A percentile compares a stretch with the other conserved stretches of the same genome.
Evolutionary conservation across 768 basidiomycete genomes (phyloP).

Genomic region (Suillus hirtellus): DNA sequence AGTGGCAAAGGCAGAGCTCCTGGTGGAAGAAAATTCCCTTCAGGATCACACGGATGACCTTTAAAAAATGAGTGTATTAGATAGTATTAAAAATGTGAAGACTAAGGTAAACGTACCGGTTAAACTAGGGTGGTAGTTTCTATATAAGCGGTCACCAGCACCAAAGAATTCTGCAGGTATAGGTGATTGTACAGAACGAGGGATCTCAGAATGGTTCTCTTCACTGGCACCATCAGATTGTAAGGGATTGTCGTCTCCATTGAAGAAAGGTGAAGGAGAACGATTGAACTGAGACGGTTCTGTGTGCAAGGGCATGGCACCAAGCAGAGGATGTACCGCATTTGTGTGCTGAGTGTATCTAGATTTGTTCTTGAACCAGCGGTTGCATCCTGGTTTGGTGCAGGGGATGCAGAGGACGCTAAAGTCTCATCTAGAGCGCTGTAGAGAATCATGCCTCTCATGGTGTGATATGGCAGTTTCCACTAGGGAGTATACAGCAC

Average conservation of each 20-base stretch:
- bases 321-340: background rate
- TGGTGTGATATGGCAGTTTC: too few species aligned
- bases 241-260: too few species aligned
- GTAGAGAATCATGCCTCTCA: too few species aligned
- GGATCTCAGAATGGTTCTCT: too few species aligned
- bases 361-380: slow-evolving; percentile 6
- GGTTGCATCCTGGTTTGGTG: background rate
- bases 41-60: slow-evolving; percentile 8
- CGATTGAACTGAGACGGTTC: background rate
- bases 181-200: too few species aligned
- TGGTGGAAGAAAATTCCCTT: slow-evolving; percentile 13
- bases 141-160: background rate
- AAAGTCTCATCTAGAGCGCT: slow-evolving; percentile 7
- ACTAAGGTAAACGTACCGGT: background rate
- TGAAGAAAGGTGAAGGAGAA: background rate
- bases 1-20: slow-evolving; percentile 11
- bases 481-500: too few species aligned
- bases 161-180: background rate
- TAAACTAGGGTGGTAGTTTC: slow-evolving; percentile 12
- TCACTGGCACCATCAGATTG: too few species aligned
- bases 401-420: background rate
- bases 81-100: background rate
- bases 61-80: background rate
- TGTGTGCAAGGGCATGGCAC: too few species aligned
- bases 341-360: slow-evolving; percentile 1